Base-by-base conservation (phyloP, 352 stramenopile species). In the Phytopythium helicoides region DNA sequence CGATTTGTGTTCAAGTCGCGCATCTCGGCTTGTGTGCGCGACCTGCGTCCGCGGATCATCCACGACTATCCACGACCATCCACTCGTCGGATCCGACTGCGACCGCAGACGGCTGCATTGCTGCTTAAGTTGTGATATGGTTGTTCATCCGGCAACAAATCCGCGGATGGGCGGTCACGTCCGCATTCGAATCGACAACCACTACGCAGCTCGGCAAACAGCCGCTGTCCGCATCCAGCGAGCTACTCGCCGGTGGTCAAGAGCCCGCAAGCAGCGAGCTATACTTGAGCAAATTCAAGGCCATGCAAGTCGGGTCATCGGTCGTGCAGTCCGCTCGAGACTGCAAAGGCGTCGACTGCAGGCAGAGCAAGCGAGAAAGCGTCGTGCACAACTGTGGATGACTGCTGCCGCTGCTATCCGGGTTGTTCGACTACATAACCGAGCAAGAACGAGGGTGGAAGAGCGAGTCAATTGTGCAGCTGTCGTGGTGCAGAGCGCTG, bases 51-150 rank as follows among this genome's bases (percentile, higher is more conserved):
- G 26, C 45, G 28, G 28, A 19, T 33, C 15, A 38, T n/a, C 37
- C 47, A 69, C 6, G 59, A n/a, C n/a, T n/a, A n/a, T n/a, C n/a
- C n/a, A n/a, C n/a, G 61, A 9, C 58, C 65, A 9, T 74, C 79
- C 6, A 49, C 74, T 0, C 66, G 70, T 3, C 46, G 51, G 22
- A 66, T 33, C 28, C n/a, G 44, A 26, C 44, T 25, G 26, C 16
- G 44, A 39, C 44, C 36, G 25, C 23, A 19, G 10, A 11, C 26
- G 18, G 15, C 42, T 37, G 42, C 26, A 26, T n/a, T 49, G 73
- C 33, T 91, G 81, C 31, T 64, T 65, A 8, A 50, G 56, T 2
- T 89, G 80, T 22, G 42, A 51, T 26, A 26, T 21, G 16, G 26
- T 28, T n/a, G 25, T 51, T 28, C 45, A 51, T 21, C 8, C 26